Conservation (phyloP, 2,329 filamentous ascomycete species). For the Delphinella strobiligena region DNA sequence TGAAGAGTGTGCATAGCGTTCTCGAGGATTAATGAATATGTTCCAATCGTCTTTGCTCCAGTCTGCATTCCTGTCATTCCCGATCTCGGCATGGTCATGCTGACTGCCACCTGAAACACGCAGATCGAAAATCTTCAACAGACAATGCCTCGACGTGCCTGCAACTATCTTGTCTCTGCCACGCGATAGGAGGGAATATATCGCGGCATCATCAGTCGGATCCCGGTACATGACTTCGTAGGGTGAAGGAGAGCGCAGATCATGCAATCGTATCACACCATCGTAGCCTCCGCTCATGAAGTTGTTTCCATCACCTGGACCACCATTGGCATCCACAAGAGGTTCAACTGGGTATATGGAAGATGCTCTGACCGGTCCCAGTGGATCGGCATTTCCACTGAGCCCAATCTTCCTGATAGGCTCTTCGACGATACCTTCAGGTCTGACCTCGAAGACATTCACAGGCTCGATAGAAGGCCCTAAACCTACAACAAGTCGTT, state of each 20-base stretch:
- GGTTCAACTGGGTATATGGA: slow-evolving; percentile 34
- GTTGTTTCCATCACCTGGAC: slow-evolving; percentile 31
- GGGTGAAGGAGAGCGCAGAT: slow-evolving; percentile 42
- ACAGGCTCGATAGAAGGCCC: slow-evolving; percentile 31
- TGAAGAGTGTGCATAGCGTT: slow-evolving; percentile 10
- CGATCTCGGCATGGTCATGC: slow-evolving; percentile 21
- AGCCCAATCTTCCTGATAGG: slow-evolving; percentile 29
- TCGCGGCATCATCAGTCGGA: slow-evolving; percentile 43
- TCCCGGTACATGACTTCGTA: slow-evolving; percentile 35
- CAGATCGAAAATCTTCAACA: slow-evolving; percentile 52
- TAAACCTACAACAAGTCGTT: slow-evolving; percentile 40
- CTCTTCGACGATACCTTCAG: slow-evolving; percentile 28
- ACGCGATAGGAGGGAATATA: slow-evolving; percentile 47
- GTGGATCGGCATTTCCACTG: slow-evolving; percentile 10
- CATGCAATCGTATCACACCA: slow-evolving; percentile 46
- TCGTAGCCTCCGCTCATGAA: slow-evolving; percentile 52
- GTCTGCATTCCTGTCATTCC: not conserved
- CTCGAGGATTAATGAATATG: slow-evolving; percentile 31
- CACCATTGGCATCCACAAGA: slow-evolving; percentile 8
- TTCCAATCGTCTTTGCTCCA: slow-evolving; percentile 25
- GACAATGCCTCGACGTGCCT: slow-evolving; percentile 43
- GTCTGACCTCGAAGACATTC: slow-evolving; percentile 38
- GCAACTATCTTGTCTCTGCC: slow-evolving; percentile 45
- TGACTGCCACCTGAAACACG: slow-evolving; percentile 35
- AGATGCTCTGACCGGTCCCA: slow-evolving; percentile 17